Evolutionary conservation across 2,329 filamentous ascomycete species (phyloP).

Genomic region (Botrytis porri): DNA sequence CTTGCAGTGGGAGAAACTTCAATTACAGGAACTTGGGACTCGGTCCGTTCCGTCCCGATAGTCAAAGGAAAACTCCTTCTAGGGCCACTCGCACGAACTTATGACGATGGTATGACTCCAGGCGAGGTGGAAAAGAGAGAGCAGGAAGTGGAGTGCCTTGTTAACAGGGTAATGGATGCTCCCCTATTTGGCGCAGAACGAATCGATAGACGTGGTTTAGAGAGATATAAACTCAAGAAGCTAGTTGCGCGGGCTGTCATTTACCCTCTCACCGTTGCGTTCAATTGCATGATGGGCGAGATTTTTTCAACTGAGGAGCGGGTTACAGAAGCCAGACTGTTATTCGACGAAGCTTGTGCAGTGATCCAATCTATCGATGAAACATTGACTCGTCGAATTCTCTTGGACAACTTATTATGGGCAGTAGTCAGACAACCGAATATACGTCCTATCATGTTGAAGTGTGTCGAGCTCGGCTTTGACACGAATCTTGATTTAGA

Average conservation of each 20-base stretch:
- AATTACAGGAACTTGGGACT: not conserved
- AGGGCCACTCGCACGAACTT: slow-evolving; percentile 3
- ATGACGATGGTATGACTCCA: slow-evolving; percentile 8
- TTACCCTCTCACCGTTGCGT: slow-evolving; percentile 11
- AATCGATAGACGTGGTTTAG: not conserved
- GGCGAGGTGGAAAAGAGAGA: slow-evolving; percentile 4
- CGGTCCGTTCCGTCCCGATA: not conserved
- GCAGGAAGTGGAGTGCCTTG: not conserved
- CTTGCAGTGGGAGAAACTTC: not conserved
- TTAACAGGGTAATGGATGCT: not conserved
- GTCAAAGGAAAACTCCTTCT: not conserved
- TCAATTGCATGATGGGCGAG: slow-evolving; percentile 9
- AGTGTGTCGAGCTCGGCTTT: not conserved
- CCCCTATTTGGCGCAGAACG: not conserved
- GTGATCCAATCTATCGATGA: not conserved
- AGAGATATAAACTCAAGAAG: slow-evolving; percentile 7
- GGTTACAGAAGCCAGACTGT: not conserved
- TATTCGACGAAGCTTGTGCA: slow-evolving; percentile 11
- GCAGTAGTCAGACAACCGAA: not conserved
- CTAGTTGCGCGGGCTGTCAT: not conserved
- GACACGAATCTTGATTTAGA: slow-evolving; percentile 9
- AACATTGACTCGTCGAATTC: not conserved
- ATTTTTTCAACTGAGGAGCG: slow-evolving; percentile 14
- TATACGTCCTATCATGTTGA: not conserved
- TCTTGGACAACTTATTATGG: slow-evolving; percentile 8